Conservation (phyloP, 179 eudicot genomes). For the Carnegiea gigantea region DNA sequence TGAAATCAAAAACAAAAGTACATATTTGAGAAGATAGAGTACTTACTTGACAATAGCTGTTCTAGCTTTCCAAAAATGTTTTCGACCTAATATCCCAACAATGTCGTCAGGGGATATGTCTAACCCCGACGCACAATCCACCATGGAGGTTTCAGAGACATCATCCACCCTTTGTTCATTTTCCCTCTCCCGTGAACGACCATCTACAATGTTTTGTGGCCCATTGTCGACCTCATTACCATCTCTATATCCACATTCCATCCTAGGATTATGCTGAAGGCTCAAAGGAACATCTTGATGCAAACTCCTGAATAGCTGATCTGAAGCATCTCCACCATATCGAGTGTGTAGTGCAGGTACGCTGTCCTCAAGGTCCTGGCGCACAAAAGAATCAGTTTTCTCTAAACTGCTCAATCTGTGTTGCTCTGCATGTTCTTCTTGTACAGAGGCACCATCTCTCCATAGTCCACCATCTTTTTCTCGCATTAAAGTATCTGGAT, state of each 20-base stretch:
- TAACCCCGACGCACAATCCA: slow-evolving; percentile 56
- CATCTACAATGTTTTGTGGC: slow-evolving; percentile 30
- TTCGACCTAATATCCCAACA: slow-evolving; percentile 78
- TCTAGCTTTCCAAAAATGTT: slow-evolving; percentile 92
- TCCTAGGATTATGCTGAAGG: slow-evolving; percentile 28
- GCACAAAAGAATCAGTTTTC: slow-evolving; percentile 26
- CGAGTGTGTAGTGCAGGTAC: slow-evolving; percentile 27
- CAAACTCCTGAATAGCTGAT: slow-evolving; percentile 25
- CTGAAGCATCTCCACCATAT: slow-evolving; percentile 26
- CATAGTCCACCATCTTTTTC: slow-evolving; percentile 30
- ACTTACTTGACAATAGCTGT: slow-evolving; percentile 88
- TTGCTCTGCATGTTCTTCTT: slow-evolving; percentile 31
- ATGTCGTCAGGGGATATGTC: slow-evolving; percentile 77
- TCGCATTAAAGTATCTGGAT: slow-evolving; percentile 29
- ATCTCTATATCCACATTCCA: slow-evolving; percentile 24
- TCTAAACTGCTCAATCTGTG: slow-evolving; percentile 25
- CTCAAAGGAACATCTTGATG: slow-evolving; percentile 30
- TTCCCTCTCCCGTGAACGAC: slow-evolving; percentile 31
- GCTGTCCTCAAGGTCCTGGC: slow-evolving; percentile 29
- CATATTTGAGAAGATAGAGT: not conserved
- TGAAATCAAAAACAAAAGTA: not conserved
- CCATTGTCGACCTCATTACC: slow-evolving; percentile 31
- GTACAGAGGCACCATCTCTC: slow-evolving; percentile 27
- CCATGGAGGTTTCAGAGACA: slow-evolving; percentile 68
- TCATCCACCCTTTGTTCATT: slow-evolving; percentile 52